A percentile compares a stretch with the other conserved stretches of the same genome.
Conservation (phyloP, 179 eudicot genomes). For the Beta lomatogona region DNA sequence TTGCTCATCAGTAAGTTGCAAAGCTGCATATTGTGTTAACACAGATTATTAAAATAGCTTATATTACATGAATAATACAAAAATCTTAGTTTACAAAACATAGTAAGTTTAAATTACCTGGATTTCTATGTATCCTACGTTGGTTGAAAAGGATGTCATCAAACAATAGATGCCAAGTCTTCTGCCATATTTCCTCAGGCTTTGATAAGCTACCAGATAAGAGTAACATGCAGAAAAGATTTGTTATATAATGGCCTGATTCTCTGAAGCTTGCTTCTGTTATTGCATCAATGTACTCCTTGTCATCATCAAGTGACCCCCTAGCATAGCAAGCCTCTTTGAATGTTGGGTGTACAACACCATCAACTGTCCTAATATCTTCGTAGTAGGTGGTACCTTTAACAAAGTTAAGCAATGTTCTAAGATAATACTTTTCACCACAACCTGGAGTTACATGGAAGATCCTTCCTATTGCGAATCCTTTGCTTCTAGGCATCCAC, state of each 20-base stretch:
- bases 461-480: background rate
- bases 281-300: slow-evolving; percentile 19
- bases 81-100: too few relatives aligned
- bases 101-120: background rate
- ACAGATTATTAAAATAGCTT: too few relatives aligned
- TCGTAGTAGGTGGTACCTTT: slow-evolving; percentile 1
- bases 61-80: too few relatives aligned
- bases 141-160: background rate
- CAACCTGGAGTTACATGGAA: background rate
- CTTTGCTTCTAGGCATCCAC: background rate
- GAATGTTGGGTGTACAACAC: background rate
- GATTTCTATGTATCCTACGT: background rate
- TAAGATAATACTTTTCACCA: background rate
- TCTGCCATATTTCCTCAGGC: background rate
- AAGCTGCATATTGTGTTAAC: background rate
- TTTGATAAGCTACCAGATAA: slow-evolving; percentile 1
- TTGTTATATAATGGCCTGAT: background rate
- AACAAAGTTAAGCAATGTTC: background rate
- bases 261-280: slow-evolving; percentile 13
- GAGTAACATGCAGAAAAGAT: background rate
- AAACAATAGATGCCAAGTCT: background rate
- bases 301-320: slow-evolving; percentile 25
- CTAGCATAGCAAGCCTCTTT: slow-evolving; percentile 18
- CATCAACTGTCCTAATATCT: background rate
- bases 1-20: background rate